Conservation (phyloP, 169 alveolate genomes). For the Eimeria necatrix region DNA sequence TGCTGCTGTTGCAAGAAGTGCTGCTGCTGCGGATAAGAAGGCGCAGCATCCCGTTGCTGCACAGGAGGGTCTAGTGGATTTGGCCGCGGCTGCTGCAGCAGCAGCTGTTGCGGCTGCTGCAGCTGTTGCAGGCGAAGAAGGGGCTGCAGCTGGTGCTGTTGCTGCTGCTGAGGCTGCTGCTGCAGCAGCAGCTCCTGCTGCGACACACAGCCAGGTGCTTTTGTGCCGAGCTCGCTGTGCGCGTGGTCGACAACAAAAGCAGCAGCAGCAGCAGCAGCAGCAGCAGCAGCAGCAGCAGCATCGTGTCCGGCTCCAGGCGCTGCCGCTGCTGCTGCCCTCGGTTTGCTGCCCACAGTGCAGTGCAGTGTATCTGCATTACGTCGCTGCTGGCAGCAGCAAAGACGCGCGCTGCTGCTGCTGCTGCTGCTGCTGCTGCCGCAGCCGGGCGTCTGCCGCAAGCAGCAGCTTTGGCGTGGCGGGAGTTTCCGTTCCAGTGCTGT, state of each 20-base stretch:
- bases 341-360: background rate
- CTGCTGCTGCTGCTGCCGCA: conserved; percentile 52
- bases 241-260: background rate
- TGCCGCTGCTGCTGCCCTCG: conserved; percentile 35
- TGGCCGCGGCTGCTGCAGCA: background rate
- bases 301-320: background rate
- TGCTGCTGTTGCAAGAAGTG: conserved; percentile 19
- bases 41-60: background rate
- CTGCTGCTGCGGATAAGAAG: background rate
- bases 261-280: conserved; percentile 43
- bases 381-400: conserved; percentile 41
- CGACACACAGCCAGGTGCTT: background rate
- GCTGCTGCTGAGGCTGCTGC: background rate
- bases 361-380: background rate
- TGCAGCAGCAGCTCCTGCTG: no score
- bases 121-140: conserved; percentile 9
- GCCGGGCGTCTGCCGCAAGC: conserved; percentile 36
- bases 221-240: background rate
- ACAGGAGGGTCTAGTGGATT: background rate
- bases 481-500: background rate
- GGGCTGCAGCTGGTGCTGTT: background rate
- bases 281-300: conserved; percentile 52
- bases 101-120: conserved; percentile 51
- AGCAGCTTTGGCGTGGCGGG: conserved; percentile 21
- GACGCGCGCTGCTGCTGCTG: conserved; percentile 25